Conservation (phyloP, 306 rosid genomes). For the Medicago ruthenica region DNA sequence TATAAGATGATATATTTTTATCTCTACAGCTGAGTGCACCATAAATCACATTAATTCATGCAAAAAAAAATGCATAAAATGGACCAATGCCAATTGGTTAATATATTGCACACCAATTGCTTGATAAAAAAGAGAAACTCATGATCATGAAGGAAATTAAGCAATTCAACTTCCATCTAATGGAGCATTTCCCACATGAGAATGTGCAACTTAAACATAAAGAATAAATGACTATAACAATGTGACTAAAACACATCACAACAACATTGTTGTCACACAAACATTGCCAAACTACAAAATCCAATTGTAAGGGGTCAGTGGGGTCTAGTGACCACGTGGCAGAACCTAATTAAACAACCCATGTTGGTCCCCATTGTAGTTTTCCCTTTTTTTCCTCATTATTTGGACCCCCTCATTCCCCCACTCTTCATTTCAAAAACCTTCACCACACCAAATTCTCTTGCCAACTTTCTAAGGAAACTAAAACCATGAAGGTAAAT, state of each 20-base stretch:
- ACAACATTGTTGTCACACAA: slow-evolving; percentile 49
- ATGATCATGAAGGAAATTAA: not conserved
- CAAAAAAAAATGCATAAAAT: not conserved
- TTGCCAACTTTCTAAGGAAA: slow-evolving; percentile 47
- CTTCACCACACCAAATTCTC: slow-evolving; percentile 39
- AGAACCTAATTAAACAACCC: slow-evolving; percentile 42
- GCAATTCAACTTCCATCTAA: not conserved
- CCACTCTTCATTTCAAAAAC: slow-evolving; percentile 46
- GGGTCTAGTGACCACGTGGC: slow-evolving; percentile 54
- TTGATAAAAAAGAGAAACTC: slow-evolving; percentile 17
- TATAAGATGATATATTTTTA: too few relatives aligned
- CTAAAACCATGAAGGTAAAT: slow-evolving; percentile 73
- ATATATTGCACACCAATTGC: slow-evolving; percentile 9
- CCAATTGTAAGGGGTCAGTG: slow-evolving; percentile 42
- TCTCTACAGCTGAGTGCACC: too few relatives aligned
- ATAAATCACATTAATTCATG: not conserved
- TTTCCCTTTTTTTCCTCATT: slow-evolving; percentile 41
- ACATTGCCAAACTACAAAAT: slow-evolving; percentile 48
- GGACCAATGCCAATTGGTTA: not conserved
- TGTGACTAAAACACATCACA: slow-evolving; percentile 29
- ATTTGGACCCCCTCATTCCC: slow-evolving; percentile 40
- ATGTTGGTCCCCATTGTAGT: slow-evolving; percentile 48
- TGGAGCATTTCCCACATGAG: slow-evolving; percentile 17
- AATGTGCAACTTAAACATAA: slow-evolving; percentile 19
- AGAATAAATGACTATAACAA: slow-evolving; percentile 10